Conservation (phyloP, 2,329 filamentous ascomycete species). For the Sporothrix curviconia region DNA sequence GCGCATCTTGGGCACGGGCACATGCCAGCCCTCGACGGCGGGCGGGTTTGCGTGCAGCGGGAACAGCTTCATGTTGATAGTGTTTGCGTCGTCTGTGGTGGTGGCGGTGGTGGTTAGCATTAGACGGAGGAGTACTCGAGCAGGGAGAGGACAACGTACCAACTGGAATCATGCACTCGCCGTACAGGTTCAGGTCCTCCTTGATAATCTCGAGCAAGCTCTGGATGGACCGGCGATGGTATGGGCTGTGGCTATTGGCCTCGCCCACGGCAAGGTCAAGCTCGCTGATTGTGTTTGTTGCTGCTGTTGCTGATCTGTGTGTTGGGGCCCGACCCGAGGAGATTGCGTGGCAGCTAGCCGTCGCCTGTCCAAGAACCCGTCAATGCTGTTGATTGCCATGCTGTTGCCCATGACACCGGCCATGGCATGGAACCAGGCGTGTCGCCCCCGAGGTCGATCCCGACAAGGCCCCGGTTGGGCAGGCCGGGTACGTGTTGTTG, state of each 20-base stretch:
- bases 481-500: neutral
- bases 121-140: neutral
- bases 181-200: constrained; percentile 92
- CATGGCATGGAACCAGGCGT: constrained; percentile 4
- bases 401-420: constrained; percentile 2
- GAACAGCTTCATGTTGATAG: constrained; percentile 93
- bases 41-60: constrained; percentile 72
- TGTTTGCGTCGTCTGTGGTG: constrained; percentile 92
- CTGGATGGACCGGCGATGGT: constrained; percentile 62
- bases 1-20: constrained; percentile 70
- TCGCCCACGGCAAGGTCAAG: constrained; percentile 4
- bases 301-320: constrained; percentile 29
- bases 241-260: constrained; percentile 15
- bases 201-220: constrained; percentile 73
- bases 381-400: constrained; percentile 4
- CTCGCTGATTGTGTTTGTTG: constrained; percentile 20
- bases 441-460: neutral
- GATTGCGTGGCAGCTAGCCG: constrained; percentile 5
- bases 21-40: constrained; percentile 78
- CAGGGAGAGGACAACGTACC: constrained; percentile 49
- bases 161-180: constrained; percentile 97
- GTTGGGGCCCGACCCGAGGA: constrained; percentile 47
- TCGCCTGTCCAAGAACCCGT: constrained; percentile 4
- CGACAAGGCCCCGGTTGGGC: neutral
- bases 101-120: constrained; percentile 34